Evolutionary conservation across 2,329 filamentous ascomycete genomes (phyloP), one percentile per base, ranked within the genome.

Genomic region (Albophoma yamanashiensis): DNA sequence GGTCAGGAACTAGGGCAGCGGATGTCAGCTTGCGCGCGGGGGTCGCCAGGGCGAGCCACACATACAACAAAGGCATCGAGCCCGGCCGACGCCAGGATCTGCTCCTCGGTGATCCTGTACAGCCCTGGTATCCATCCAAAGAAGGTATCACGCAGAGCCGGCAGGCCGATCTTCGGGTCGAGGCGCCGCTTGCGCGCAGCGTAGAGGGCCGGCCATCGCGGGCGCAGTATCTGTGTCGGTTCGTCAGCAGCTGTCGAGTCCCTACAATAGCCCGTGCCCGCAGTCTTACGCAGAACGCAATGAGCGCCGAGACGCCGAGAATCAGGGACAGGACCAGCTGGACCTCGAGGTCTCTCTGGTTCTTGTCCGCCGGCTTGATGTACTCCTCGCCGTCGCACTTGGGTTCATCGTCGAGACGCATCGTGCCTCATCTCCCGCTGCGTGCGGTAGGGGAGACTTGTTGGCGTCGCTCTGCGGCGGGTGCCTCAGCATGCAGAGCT

Each of bases 41-140:
- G n/a, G 20, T 5, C 57, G 14, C 60, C 22, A 12, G 9, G 20
- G 25, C 39, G 31, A 17, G 6, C 36, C 36, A 20, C 27, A 78
- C 82, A 66, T 76, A 90, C 88, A 65, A 97, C 94, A 75, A 91
- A 99, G 57, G 94, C 94, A 77, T 99, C 94, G 57, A 99, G 82
- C 0, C 94, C 94, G 22, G 93, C 93, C 25, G 92, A 93, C 20
- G 89, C 87, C 58, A 99, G 80, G 4, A 99, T 86, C 73, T 97
- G 89, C 69, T 96, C 87, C 65, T 97, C 92, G 1, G 87, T 91
- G 62, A 99, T 89, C 65, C 77, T 84, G 77, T 92, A 94, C 47
- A 99, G 76, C 3, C 87, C 85, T 1, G 92, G 86, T 55, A 99
- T 94, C 94, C 94, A 99, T 68, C 93, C 93, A 66, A 97, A 89